These are phyloP conservation scores for Metschnikowia similis DNA, from an alignment of 805 yeast species.

Conservation along the genomic window DNA sequence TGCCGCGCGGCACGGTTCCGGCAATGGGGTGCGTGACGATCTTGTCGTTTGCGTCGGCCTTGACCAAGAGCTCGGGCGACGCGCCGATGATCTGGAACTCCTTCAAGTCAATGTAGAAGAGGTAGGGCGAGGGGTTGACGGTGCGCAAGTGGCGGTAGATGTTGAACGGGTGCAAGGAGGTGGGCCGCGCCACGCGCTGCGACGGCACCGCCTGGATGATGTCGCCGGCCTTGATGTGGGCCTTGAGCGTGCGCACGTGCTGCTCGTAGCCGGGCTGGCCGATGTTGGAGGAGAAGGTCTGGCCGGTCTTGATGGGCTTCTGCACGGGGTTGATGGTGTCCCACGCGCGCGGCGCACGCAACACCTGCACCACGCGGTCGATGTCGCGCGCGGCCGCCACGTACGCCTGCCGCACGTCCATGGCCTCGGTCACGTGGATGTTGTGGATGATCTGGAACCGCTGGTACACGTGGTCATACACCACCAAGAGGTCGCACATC, in stretches of 20 bases:
- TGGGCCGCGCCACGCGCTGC: constrained; percentile 93
- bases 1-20: constrained; percentile 90
- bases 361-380: constrained; percentile 45
- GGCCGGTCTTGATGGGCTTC: constrained; percentile 61
- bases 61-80: constrained; percentile 90
- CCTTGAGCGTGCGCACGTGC: constrained; percentile 71
- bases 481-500: constrained; percentile 86
- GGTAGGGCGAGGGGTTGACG: constrained; percentile 95
- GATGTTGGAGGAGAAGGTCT: constrained; percentile 77
- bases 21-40: constrained; percentile 97
- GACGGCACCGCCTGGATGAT: constrained; percentile 98
- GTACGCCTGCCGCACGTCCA: constrained; percentile 41
- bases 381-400: constrained; percentile 56
- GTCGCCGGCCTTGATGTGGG: constrained; percentile 86
- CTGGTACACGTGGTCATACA: constrained; percentile 91
- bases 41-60: constrained; percentile 65
- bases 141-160: constrained; percentile 91
- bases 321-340: constrained; percentile 63
- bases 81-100: constrained; percentile 97
- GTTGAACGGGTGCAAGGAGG: constrained; percentile 93
- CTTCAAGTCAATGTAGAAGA: constrained; percentile 86
- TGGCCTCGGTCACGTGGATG: constrained; percentile 42
- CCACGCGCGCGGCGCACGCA: constrained; percentile 44
- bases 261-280: constrained; percentile 91
- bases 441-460: constrained; percentile 88